A percentile compares a stretch with the other conserved stretches of the same genome.
Evolutionary conservation across 1,284 basidiomycete genomes (phyloP).

Genomic region (Pyrrhoderma lamaoense): DNA sequence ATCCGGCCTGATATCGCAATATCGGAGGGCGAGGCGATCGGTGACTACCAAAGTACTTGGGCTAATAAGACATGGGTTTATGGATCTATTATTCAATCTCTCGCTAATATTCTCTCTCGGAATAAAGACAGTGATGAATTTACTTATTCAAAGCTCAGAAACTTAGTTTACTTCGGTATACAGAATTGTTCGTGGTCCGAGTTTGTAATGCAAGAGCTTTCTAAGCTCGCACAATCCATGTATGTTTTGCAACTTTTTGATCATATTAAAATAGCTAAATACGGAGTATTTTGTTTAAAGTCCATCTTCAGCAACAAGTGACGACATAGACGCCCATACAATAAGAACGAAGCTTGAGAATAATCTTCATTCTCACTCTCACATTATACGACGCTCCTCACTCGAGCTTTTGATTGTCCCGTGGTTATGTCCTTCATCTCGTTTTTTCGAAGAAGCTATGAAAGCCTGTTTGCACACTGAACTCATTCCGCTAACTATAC

Average conservation of each 20-base stretch:
- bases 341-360: slow-evolving; percentile 29
- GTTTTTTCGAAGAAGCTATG: slow-evolving; percentile 31
- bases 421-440: not conserved
- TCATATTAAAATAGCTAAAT: not conserved
- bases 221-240: slow-evolving; percentile 5
- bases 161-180: slow-evolving; percentile 41
- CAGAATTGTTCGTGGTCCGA: slow-evolving; percentile 38
- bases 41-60: slow-evolving; percentile 30
- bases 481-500: slow-evolving; percentile 63
- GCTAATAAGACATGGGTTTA: slow-evolving; percentile 48
- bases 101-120: not conserved
- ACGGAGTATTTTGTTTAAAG: not conserved
- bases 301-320: not conserved
- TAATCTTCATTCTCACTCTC: slow-evolving; percentile 47
- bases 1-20: slow-evolving; percentile 30
- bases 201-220: slow-evolving; percentile 7
- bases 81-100: slow-evolving; percentile 24
- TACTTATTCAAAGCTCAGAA: slow-evolving; percentile 31
- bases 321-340: not conserved
- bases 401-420: slow-evolving; percentile 42
- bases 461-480: slow-evolving; percentile 67
- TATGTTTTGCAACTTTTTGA: not conserved
- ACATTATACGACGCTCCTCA: slow-evolving; percentile 43
- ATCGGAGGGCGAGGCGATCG: slow-evolving; percentile 17
- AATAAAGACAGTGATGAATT: not conserved